A percentile compares a stretch with the other conserved stretches of the same genome.
These are phyloP conservation scores for Dactylis glomerata DNA, from an alignment of 176 grass and related monocot species.

Conservation along the genomic window DNA sequence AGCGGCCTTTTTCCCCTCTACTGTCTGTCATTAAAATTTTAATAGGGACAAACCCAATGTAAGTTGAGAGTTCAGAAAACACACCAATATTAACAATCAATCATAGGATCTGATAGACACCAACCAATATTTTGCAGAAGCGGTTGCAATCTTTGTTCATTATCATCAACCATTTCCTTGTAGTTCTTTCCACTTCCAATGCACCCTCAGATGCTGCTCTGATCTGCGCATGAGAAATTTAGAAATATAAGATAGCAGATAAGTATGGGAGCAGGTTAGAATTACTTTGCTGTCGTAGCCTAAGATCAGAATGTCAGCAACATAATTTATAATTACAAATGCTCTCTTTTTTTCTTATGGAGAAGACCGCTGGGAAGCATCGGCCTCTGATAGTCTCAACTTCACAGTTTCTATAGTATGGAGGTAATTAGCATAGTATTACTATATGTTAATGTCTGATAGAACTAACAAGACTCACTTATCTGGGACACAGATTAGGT, in stretches of 20 bases:
- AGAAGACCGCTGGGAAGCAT: conserved; percentile 10
- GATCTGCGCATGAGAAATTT: conserved; percentile 39
- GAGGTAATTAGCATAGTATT: neutral
- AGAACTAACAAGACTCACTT: neutral
- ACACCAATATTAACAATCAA: neutral
- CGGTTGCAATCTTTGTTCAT: conserved; percentile 97
- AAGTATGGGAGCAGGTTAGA: neutral
- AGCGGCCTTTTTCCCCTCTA: conserved; percentile 40
- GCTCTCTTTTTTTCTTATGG: neutral
- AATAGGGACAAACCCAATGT: conserved; percentile 2
- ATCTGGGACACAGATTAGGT: neutral
- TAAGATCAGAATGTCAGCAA: conserved; percentile 14
- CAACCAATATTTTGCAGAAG: conserved; percentile 98
- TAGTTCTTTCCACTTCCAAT: conserved; percentile 71
- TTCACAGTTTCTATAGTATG: conserved; percentile 11
- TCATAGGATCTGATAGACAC: conserved; percentile 9
- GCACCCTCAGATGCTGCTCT: conserved; percentile 69
- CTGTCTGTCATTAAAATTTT: conserved; percentile 51
- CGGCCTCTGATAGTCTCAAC: neutral
- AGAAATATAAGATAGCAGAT: conserved; percentile 24
- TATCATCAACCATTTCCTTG: conserved; percentile 68
- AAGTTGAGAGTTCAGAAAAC: conserved; percentile 5
- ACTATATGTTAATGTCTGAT: neutral
- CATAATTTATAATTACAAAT: conserved; percentile 9
- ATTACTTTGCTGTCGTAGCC: neutral